Conservation (phyloP, 78 protist genomes). For the Polysphondylium violaceum region DNA sequence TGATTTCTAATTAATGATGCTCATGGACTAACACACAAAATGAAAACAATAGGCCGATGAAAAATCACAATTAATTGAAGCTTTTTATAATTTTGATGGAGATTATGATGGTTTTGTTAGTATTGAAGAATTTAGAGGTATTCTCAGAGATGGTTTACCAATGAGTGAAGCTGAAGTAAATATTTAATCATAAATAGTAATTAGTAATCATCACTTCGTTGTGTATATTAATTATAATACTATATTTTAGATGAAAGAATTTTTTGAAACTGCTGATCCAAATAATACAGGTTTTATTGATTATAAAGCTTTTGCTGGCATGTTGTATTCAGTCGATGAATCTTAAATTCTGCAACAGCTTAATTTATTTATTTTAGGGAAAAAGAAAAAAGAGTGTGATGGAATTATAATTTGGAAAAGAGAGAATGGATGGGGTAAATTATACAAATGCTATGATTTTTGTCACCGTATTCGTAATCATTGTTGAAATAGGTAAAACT, state of each 20-base stretch:
- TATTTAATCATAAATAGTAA: neutral
- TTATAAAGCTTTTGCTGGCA: slow-evolving; percentile 61
- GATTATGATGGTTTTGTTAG: slow-evolving; percentile 74
- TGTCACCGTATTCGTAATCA: too few species aligned
- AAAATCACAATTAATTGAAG: slow-evolving; percentile 70
- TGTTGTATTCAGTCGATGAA: slow-evolving; percentile 75
- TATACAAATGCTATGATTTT: too few species aligned
- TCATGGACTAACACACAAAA: neutral
- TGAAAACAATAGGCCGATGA: slow-evolving; percentile 24
- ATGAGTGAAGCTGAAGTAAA: slow-evolving; percentile 62
- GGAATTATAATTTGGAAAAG: too few species aligned
- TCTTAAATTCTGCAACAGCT: too few species aligned
- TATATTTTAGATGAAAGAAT: slow-evolving; percentile 35
- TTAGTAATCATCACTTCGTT: neutral
- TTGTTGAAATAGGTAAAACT: too few species aligned
- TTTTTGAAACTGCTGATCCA: slow-evolving; percentile 76
- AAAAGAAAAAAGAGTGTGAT: too few species aligned
- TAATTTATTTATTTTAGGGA: too few species aligned
- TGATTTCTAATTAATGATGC: neutral
- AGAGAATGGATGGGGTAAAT: too few species aligned
- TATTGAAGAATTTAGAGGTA: slow-evolving; percentile 69
- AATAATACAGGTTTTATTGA: slow-evolving; percentile 70
- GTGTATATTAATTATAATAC: neutral
- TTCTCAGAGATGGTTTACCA: slow-evolving; percentile 75
- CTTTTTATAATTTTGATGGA: slow-evolving; percentile 62